Base-by-base conservation (phyloP, 2,329 filamentous ascomycete species). In the Elsinoe perseae region DNA sequence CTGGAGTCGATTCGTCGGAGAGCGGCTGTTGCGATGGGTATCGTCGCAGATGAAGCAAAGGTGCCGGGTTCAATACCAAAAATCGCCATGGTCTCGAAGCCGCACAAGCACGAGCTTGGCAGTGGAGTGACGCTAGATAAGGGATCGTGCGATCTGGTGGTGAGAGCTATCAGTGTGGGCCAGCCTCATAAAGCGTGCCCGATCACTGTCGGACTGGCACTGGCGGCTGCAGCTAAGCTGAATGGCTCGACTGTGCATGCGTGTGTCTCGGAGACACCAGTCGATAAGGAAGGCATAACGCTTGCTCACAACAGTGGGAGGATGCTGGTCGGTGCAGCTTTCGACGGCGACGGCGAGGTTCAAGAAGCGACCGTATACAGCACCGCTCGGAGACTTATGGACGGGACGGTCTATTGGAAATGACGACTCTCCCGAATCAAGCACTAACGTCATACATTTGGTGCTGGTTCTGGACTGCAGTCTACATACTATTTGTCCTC, bases 51-150 rank as follows among this genome's bases (percentile, higher is more conserved):
- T 0, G 68, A 71, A 10, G 69, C 70, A 1, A 69, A 69, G 1
- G 77, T 77, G 5, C 75, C 77, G 0, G 75, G 78, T 0, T 81
- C 80, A 1, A 78, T 86, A 1, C 84, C 84, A 1, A 85, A 87
- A 65, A 81, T 87, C 34, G 79, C 77, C 12, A 69, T 85, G 14
- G 74, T 83, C 64, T 28, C 74, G 71, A 58, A 56, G 48, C 56
- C 67, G 5, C 62, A 25, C 63, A 72, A 61, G 82, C 48, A 52
- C 48, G 20, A 23, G 18, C n/a, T 52, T 2, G 20, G 27, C n/a
- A 52, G 18, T 36, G 80, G 79, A 69, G 32, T 25, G 2, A 48
- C 18, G 7, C 12, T 50, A 3, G 71, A 73, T 54, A n/a, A 36
- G 4, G 30, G 36, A 3, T 34, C 48, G 6, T 52, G 48, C 48